Base-by-base conservation (phyloP, 106 monocot genomes). In the Allium cepa region DNA sequence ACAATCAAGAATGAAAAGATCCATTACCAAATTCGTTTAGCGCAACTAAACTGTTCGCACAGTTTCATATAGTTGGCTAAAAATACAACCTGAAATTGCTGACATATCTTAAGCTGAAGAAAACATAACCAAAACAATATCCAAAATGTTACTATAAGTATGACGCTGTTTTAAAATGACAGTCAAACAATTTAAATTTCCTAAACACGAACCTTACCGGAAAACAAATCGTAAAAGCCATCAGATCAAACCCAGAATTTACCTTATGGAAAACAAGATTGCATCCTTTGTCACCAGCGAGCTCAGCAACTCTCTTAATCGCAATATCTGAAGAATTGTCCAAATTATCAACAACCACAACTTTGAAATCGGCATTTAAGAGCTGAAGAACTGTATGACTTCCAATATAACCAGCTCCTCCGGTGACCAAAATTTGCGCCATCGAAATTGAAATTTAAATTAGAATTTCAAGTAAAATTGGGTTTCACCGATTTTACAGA, bases 241-340 rank as follows among this genome's bases (percentile, higher is more conserved):
- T 12, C 53, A 12, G 3, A 12, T 55, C 53, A 11, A 11, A 11
- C 15, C 6, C 47, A 48, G 18, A 17, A 47, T 9, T 22, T 64
- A 84, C 88, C 88, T 79, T 62, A n/a, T 70, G 81, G 56, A 88
- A 88, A 8, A 56, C 8, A 62, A 88, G 81, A n/a, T 88, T 84
- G 60, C 74, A 71, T 22, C 84, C 79, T n/a, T 49, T 53, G 6
- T 82, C 79, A 6, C 84, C 88, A 18, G 84, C 84, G 57, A 88
- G 88, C 67, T 79, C 71, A 9, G 18, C 56, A 16, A 84, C 88
- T 12, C 88, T 67, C 45, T 76, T 68, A 69, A 88, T 48, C 56
- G 88, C 84, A 66, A 84, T 58, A 14, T 81, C 78, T 64, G 88
- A 88, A 48, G 88, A 66, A 76, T 88, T 88, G 18, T 74, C 78